Conservation (phyloP, 73 alveolate genomes). For the Stentor coeruleus region DNA sequence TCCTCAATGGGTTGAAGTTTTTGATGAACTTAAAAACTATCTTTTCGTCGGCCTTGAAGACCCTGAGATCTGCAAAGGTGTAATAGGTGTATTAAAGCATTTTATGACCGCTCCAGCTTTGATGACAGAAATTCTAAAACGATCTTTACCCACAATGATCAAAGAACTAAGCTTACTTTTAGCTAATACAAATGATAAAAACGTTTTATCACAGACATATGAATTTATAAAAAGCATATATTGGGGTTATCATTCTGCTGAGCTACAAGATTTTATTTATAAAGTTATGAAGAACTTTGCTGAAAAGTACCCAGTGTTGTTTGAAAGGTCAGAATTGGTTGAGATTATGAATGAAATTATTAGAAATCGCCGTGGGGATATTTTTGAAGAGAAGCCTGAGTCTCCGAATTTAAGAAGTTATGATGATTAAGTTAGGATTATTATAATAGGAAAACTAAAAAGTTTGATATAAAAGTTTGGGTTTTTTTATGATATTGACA, state of each 20-base stretch:
- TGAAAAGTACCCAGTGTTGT: constrained; percentile 44
- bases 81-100: constrained; percentile 55
- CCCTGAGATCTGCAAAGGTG: constrained; percentile 43
- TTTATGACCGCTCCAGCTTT: constrained; percentile 43
- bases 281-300: constrained; percentile 58
- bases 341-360: constrained; percentile 60
- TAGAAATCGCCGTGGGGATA: constrained; percentile 58
- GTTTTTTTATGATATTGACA: background rate
- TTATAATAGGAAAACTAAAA: background rate
- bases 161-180: constrained; percentile 41
- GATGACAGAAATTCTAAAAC: constrained; percentile 40
- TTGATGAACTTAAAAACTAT: constrained; percentile 46
- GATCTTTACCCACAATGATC: constrained; percentile 43
- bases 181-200: constrained; percentile 41
- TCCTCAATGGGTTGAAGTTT: constrained; percentile 54
- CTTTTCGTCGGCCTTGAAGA: constrained; percentile 51
- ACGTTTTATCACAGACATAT: constrained; percentile 41
- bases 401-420: background rate
- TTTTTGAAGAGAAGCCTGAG: constrained; percentile 36
- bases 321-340: constrained; percentile 41
- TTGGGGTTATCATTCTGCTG: constrained; percentile 30
- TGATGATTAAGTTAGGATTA: background rate
- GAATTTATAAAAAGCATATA: constrained; percentile 56
- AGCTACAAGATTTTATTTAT: constrained; percentile 52
- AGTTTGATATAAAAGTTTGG: background rate